Percentiles rank a stretch among this genome's conserved stretches.
phyloP scores from a whole-genome alignment of 306 rosid genomes.

The Senna siamea region DNA sequence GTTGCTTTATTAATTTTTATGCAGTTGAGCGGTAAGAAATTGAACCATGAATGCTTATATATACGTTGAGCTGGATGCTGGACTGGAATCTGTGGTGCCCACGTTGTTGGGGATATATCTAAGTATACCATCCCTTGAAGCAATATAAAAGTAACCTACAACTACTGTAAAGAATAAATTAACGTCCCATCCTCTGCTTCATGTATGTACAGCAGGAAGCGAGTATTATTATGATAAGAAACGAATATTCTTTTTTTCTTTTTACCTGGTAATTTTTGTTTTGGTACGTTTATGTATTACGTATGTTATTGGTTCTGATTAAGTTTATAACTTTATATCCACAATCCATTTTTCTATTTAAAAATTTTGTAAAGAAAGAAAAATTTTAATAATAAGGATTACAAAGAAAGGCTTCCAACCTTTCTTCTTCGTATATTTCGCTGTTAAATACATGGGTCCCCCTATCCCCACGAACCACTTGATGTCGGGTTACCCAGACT shows the following conservation, averaged over 20 bases:
- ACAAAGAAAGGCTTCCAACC: neutral
- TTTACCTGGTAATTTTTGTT: neutral
- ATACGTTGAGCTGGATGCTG: neutral
- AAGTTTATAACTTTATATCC: neutral
- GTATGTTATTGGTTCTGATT: neutral
- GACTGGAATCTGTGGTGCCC: conserved; percentile 25
- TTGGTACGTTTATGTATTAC: neutral
- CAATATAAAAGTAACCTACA: conserved; percentile 30
- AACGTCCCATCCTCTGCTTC: neutral
- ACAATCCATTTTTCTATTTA: neutral
- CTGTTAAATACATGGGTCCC: too few relatives aligned
- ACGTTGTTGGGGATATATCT: neutral
- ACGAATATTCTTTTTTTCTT: conserved; percentile 25
- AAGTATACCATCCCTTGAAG: conserved; percentile 10
- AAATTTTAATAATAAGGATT: neutral
- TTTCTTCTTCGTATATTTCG: too few relatives aligned
- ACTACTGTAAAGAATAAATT: conserved; percentile 40
- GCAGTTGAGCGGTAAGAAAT: neutral
- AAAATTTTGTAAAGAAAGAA: neutral
- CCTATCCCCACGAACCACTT: too few relatives aligned
- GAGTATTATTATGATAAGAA: conserved; percentile 4
- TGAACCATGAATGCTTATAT: neutral
- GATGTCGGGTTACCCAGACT: too few relatives aligned
- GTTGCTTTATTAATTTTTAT: too few relatives aligned
- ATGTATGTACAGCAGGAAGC: conserved; percentile 28